A percentile compares a stretch with the other conserved stretches of the same genome.
Conservation (phyloP, 768 basidiomycete species). For the Mycena sanguinolenta region DNA sequence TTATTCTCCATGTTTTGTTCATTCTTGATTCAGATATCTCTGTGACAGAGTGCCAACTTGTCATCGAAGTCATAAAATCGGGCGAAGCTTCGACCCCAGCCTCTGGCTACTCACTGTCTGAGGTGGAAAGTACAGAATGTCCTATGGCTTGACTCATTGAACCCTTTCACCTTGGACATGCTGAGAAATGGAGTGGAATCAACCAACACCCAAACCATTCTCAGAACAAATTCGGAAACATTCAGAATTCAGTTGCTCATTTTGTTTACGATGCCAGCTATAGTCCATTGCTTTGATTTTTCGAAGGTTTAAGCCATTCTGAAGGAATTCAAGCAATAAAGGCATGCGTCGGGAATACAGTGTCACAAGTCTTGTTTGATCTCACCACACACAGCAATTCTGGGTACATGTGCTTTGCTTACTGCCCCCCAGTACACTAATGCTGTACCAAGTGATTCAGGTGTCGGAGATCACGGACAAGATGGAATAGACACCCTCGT, state of each 20-base stretch:
- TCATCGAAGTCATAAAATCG: neutral
- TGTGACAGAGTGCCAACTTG: conserved; percentile 12
- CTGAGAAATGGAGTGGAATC: conserved; percentile 32
- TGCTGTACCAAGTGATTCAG: neutral
- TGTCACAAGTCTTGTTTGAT: conserved; percentile 1
- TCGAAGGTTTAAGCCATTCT: neutral
- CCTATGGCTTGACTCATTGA: conserved; percentile 25
- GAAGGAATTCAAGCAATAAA: neutral
- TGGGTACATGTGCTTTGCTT: neutral
- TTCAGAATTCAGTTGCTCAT: conserved; percentile 26
- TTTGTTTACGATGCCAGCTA: conserved; percentile 23
- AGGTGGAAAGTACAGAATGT: neutral
- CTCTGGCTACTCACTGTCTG: conserved; percentile 11
- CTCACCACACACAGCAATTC: conserved; percentile 1
- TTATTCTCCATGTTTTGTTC: neutral
- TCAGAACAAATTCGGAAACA: conserved; percentile 23
- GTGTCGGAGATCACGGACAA: too few species aligned
- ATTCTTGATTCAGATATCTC: neutral
- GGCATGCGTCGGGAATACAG: neutral
- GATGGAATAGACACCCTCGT: neutral
- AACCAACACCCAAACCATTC: too few species aligned
- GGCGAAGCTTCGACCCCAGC: neutral
- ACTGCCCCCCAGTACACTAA: neutral
- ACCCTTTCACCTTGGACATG: conserved; percentile 6
- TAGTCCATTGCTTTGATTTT: conserved; percentile 16